Percentiles rank a stretch among this genome's conserved stretches.
Evolutionary conservation across 805 yeast species (phyloP).

Genomic region (Spathaspora hagerdaliae): DNA sequence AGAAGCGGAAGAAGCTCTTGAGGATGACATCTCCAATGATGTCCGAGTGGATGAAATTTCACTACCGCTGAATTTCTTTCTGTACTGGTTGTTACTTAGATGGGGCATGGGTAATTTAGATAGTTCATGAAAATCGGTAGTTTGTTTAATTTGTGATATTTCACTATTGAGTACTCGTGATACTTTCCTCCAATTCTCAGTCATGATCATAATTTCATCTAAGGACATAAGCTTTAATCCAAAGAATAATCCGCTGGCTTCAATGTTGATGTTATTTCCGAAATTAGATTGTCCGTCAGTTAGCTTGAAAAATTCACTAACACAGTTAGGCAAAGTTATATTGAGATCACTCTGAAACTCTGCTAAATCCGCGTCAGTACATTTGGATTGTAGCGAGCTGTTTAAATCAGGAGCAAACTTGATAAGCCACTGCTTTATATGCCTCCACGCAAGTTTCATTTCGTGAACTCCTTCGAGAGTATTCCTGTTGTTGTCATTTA

Average conservation of each 20-base stretch:
- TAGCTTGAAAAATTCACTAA: conserved; percentile 69
- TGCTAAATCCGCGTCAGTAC: conserved; percentile 72
- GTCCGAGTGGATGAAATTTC: conserved; percentile 3
- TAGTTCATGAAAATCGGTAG: conserved; percentile 15
- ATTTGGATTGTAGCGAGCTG: conserved; percentile 74
- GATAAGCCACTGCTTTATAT: conserved; percentile 79
- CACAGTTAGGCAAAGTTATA: conserved; percentile 72
- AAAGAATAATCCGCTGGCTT: conserved; percentile 66
- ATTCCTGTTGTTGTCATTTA: conserved; percentile 28
- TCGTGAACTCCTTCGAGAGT: conserved; percentile 68
- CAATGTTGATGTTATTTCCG: conserved; percentile 68
- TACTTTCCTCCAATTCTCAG: conserved; percentile 81
- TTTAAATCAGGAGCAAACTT: conserved; percentile 76
- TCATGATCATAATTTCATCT: conserved; percentile 76
- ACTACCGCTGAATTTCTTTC: conserved; percentile 9
- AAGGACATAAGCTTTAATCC: conserved; percentile 78
- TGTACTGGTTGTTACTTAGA: conserved; percentile 9
- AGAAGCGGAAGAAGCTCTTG: conserved; percentile 6
- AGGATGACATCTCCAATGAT: conserved; percentile 5
- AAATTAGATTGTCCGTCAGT: conserved; percentile 83
- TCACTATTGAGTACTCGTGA: conserved; percentile 38
- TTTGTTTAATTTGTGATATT: conserved; percentile 16
- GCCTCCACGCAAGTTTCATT: conserved; percentile 78
- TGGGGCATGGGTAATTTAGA: conserved; percentile 20
- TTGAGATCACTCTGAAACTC: conserved; percentile 83